Conservation (phyloP, 345 rosid species). For the Punica granatum region DNA sequence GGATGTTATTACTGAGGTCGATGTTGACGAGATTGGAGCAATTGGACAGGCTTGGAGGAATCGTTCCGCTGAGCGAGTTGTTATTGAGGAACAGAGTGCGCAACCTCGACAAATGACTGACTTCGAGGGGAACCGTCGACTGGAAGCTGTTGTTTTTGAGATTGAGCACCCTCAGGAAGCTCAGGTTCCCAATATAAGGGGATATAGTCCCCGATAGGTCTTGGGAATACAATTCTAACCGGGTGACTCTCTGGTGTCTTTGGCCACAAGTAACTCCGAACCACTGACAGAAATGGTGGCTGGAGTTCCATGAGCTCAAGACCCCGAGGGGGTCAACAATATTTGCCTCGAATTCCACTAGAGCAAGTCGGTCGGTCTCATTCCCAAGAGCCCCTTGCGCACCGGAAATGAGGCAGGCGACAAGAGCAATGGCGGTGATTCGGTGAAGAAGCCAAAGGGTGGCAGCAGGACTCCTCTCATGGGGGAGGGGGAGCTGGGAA, state of each 20-base stretch:
- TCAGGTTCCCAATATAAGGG: not conserved
- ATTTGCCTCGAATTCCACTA: not conserved
- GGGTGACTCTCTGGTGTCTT: not conserved
- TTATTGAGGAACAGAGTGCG: not conserved
- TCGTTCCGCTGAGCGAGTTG: not conserved
- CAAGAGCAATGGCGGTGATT: not conserved
- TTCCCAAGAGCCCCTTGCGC: not conserved
- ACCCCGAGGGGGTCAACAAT: not conserved
- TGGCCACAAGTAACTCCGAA: not conserved
- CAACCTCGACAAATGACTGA: not conserved
- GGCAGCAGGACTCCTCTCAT: not conserved
- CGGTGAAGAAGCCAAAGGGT: not conserved
- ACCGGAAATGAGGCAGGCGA: not conserved
- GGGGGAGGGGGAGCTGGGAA: too few species aligned
- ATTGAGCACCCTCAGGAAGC: not conserved
- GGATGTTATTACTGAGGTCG: not conserved
- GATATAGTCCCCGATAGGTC: not conserved
- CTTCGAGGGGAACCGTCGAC: not conserved
- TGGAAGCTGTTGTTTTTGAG: not conserved
- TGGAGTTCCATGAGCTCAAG: not conserved
- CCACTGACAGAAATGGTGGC: not conserved
- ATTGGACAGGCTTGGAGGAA: not conserved
- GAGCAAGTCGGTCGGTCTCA: not conserved
- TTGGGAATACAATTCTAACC: not conserved
- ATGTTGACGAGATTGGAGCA: not conserved